Evolutionary conservation across 257 asterid species (phyloP).

Genomic region (Verbascum thapsus): DNA sequence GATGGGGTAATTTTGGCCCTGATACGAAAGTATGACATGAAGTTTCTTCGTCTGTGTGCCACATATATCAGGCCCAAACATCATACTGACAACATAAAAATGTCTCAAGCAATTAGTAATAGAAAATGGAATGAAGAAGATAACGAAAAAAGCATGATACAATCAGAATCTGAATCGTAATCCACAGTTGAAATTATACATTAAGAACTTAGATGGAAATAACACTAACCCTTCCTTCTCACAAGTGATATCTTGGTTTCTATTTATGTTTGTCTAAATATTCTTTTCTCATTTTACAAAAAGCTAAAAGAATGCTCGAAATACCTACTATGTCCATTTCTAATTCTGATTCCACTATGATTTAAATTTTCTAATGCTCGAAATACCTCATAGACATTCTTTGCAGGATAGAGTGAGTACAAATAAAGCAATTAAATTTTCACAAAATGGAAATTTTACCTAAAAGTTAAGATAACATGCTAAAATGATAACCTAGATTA

Average conservation of each 20-base stretch:
- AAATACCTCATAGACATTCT: too few relatives aligned
- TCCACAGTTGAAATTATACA: not conserved
- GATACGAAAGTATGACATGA: constrained; percentile 76
- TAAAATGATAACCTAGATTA: not conserved
- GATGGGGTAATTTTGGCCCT: constrained; percentile 84
- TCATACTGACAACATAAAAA: constrained; percentile 53
- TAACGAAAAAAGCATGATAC: not conserved
- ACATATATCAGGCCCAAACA: constrained; percentile 98
- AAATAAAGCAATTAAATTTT: not conserved
- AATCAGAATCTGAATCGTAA: not conserved
- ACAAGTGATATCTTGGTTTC: too few relatives aligned
- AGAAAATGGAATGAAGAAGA: not conserved
- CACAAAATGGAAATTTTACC: not conserved
- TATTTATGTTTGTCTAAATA: too few relatives aligned
- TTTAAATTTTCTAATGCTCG: too few relatives aligned
- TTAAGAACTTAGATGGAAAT: too few relatives aligned
- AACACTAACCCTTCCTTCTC: too few relatives aligned
- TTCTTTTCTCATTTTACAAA: too few relatives aligned
- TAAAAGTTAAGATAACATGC: not conserved
- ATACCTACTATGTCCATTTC: too few relatives aligned
- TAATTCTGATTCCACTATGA: too few relatives aligned
- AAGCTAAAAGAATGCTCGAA: too few relatives aligned
- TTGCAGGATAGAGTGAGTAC: too few relatives aligned
- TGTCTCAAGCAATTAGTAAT: constrained; percentile 26
- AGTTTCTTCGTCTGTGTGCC: constrained; percentile 94